Conservation (phyloP, 176 grass and related monocot genomes). For the Lolium perenne region DNA sequence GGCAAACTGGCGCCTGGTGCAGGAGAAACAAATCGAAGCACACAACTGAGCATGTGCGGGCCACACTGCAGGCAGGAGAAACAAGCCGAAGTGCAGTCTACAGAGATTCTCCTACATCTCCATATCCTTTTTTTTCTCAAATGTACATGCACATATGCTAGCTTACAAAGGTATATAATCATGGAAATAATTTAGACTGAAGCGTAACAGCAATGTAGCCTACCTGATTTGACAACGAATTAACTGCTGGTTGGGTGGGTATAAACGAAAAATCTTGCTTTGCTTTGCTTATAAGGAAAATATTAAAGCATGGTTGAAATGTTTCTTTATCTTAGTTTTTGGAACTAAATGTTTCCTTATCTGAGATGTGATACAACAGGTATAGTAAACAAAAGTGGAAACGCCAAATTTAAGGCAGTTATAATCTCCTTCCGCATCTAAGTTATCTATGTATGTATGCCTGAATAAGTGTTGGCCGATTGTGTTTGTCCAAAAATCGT, state of each 20-base stretch:
- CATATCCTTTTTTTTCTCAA: no score
- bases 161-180: no score
- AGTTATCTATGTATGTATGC: neutral
- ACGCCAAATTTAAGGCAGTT: slow-evolving; percentile 1
- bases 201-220: no score
- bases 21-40: no score
- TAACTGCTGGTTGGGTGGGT: neutral
- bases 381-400: neutral
- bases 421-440: slow-evolving; percentile 23
- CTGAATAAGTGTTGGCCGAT: neutral
- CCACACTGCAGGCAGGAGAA: no score
- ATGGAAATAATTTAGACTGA: no score
- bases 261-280: neutral
- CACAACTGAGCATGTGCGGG: no score
- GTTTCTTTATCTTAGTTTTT: neutral
- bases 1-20: no score
- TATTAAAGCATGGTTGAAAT: neutral
- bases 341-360: neutral
- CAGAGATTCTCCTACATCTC: no score
- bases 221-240: neutral
- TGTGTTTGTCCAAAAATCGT: neutral
- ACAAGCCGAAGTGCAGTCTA: no score
- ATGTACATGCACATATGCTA: no score
- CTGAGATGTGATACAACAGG: neutral
- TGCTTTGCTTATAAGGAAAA: neutral